Conservation (phyloP, 345 rosid species). For the Hirschfeldia incana region DNA sequence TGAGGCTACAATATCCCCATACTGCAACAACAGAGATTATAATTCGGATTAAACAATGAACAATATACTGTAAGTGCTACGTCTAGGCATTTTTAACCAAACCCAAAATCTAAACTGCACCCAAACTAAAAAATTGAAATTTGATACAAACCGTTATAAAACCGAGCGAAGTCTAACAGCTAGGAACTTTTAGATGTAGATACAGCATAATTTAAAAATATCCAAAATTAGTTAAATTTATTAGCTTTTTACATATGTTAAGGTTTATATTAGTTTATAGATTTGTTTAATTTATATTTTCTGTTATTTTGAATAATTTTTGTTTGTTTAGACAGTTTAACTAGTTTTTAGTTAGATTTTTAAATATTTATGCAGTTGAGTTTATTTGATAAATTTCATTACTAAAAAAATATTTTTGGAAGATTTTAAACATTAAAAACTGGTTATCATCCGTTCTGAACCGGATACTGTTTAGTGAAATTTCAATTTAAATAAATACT, state of each 20-base stretch:
- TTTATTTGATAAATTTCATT: no score
- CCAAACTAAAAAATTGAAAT: no score
- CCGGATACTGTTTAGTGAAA: neutral
- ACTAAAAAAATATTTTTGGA: no score
- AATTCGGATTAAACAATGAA: neutral
- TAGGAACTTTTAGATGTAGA: neutral
- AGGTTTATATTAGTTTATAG: no score
- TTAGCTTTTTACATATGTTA: no score
- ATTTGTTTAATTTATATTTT: no score
- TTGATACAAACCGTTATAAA: neutral
- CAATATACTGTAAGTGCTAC: neutral
- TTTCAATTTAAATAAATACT: neutral
- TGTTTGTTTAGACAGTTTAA: no score
- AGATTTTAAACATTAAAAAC: neutral
- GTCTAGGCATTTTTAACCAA: neutral
- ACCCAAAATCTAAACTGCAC: neutral
- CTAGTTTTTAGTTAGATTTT: no score
- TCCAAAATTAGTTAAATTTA: neutral
- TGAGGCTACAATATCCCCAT: slow-evolving; percentile 23
- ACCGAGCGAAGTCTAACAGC: neutral
- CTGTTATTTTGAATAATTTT: no score
- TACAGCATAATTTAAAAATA: neutral
- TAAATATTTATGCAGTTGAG: no score
- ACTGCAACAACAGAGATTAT: neutral
- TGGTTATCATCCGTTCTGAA: neutral